Evolutionary conservation across 2,329 filamentous ascomycete genomes (phyloP), one percentile per base, ranked within the genome.

Genomic region (Lecanicillium sp.): DNA sequence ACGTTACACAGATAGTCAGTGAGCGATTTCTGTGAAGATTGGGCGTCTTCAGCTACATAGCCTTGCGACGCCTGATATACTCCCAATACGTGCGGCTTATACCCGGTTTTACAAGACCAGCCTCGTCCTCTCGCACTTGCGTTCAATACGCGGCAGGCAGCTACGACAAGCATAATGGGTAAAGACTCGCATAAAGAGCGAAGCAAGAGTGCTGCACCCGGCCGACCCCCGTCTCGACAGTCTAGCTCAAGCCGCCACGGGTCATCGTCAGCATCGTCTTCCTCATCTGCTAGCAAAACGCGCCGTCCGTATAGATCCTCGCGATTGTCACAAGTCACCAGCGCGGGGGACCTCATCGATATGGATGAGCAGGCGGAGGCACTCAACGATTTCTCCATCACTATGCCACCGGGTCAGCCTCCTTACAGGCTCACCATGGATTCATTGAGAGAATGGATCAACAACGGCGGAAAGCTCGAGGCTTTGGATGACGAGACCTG

Each of bases 1-100:
- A 37, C 27, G 44, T 47, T 30, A 41, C 44, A 47, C 44, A 46
- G 12, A n/a, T 35, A 39, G 44, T 35, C 35, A 33, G 26, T 12
- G 17, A 17, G 35, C 39, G 11, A 10, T 20, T 3, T n/a, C n/a
- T n/a, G n/a, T n/a, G 14, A 35, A n/a, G 19, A 14, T 35, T n/a
- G 9, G 11, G 5, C 19, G 32, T n/a, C 11, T 12, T 20, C 26
- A 26, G 27, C 14, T 36, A 45, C 29, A 43, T 43, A 37, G 21
- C 36, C 20, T 40, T 33, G 36, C 44, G 15, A 21, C 36, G 35
- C 29, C 15, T 14, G 30, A 12, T 3, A 20, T 35, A 29, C 37
- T 9, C 6, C 27, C 9, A 10, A 19, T 37, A 20, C 15, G n/a
- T 5, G 12, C 30, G 20, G 14, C 20, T n/a, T n/a, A n/a, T n/a